Percentiles rank a stretch among this genome's conserved stretches.
phyloP scores from a whole-genome alignment of 2,329 filamentous ascomycete genomes.

The Fusarium sp. region DNA sequence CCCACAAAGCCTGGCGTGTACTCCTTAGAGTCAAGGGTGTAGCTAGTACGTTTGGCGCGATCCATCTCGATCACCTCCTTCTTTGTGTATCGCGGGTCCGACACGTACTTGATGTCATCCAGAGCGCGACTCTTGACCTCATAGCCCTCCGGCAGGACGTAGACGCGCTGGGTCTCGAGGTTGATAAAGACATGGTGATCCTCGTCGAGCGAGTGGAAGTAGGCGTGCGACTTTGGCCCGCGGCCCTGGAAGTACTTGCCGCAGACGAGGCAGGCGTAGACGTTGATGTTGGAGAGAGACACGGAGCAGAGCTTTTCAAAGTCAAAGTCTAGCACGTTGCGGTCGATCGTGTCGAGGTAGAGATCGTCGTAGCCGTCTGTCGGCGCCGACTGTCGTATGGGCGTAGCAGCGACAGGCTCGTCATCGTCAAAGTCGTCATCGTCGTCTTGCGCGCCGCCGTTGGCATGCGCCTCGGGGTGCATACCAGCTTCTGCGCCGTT shows the following conservation, averaged over 20 bases:
- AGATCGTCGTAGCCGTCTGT: constrained; percentile 93
- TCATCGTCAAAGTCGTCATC: constrained; percentile 57
- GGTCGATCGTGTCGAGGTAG: constrained; percentile 97
- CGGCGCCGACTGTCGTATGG: constrained; percentile 74
- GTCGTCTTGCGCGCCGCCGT: constrained; percentile 47
- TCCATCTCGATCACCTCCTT: constrained; percentile 86
- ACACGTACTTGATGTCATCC: constrained; percentile 98
- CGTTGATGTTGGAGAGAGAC: constrained; percentile 97
- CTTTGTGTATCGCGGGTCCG: constrained; percentile 87
- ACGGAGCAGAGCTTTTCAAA: constrained; percentile 99
- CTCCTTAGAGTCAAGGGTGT: constrained; percentile 84
- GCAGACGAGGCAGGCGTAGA: constrained; percentile 96
- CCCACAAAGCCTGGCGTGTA: constrained; percentile 96
- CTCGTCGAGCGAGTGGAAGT: constrained; percentile 96
- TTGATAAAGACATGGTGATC: constrained; percentile 99
- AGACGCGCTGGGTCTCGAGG: constrained; percentile 92
- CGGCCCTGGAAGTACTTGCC: constrained; percentile 98
- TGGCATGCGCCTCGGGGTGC: constrained; percentile 47
- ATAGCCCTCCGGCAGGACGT: constrained; percentile 94
- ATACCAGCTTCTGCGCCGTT: constrained; percentile 48
- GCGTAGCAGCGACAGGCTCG: constrained; percentile 53
- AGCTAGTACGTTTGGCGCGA: constrained; percentile 69
- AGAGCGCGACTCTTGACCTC: constrained; percentile 95
- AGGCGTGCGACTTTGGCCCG: constrained; percentile 93
- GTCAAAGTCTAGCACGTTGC: constrained; percentile 94